phyloP scores from a whole-genome alignment of 2,329 filamentous ascomycete species.

The Colletotrichum navitas region DNA sequence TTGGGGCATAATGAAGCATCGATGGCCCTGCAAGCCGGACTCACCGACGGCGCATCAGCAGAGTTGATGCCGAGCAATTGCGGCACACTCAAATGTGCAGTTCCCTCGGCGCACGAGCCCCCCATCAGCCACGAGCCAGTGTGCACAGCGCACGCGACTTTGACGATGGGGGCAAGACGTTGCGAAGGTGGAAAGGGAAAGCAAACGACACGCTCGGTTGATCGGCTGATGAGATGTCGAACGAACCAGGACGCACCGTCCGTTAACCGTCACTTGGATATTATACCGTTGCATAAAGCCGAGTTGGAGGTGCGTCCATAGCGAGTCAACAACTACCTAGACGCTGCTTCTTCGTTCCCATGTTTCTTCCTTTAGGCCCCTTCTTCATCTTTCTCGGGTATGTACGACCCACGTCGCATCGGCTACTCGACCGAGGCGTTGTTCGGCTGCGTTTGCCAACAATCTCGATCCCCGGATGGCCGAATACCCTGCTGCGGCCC shows the following conservation, averaged over 20 bases:
- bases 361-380: conserved; percentile 11
- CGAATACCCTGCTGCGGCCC: conserved; percentile 10
- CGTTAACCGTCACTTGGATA: conserved; percentile 8
- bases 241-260: conserved; percentile 23
- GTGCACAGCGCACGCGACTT: conserved; percentile 10
- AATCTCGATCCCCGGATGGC: conserved; percentile 33
- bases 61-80: conserved; percentile 25
- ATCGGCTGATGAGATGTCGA: conserved; percentile 29
- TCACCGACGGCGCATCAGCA: conserved; percentile 24
- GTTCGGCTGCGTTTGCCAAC: neutral
- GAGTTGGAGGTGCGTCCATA: neutral
- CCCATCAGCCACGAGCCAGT: neutral
- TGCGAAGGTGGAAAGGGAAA: conserved; percentile 8
- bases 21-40: conserved; percentile 26
- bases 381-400: neutral
- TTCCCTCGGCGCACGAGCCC: conserved; percentile 25
- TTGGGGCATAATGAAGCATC: conserved; percentile 12
- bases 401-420: too few species aligned
- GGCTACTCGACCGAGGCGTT: neutral
- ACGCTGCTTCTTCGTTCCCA: neutral
- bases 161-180: conserved; percentile 5
- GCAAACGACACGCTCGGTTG: conserved; percentile 23
- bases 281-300: neutral
- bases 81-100: conserved; percentile 20
- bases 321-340: neutral